phyloP scores from a whole-genome alignment of 441 rosid species.

The Capsella rubella region DNA sequence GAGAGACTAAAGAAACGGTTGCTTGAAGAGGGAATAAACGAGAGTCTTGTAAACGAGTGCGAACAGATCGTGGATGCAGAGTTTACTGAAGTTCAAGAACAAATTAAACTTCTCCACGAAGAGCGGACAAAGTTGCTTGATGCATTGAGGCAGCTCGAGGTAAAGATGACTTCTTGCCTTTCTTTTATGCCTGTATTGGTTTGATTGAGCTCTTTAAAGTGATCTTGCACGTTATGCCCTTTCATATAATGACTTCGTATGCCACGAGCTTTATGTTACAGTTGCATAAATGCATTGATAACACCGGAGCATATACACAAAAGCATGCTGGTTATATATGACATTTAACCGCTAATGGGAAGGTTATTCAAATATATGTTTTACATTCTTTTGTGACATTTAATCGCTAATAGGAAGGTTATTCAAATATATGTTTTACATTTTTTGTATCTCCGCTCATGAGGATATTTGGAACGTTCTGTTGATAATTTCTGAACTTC shows the following conservation, averaged over 20 bases:
- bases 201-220: constrained; percentile 28
- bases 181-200: constrained; percentile 7
- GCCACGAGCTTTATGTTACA: not conserved
- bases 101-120: constrained; percentile 67
- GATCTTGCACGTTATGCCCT: constrained; percentile 21
- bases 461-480: not conserved
- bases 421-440: too few relatives aligned
- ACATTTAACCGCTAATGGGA: not conserved
- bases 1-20: constrained; percentile 71
- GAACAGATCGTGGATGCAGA: constrained; percentile 91
- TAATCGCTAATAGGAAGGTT: too few relatives aligned
- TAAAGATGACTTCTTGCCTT: constrained; percentile 41
- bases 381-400: not conserved
- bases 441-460: not conserved
- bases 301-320: constrained; percentile 19
- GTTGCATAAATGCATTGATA: not conserved
- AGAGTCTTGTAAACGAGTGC: constrained; percentile 78
- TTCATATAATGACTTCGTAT: not conserved
- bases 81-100: constrained; percentile 69
- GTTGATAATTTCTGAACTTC: constrained; percentile 19
- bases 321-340: constrained; percentile 15
- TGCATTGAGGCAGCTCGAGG: constrained; percentile 87
- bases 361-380: not conserved
- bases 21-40: constrained; percentile 67
- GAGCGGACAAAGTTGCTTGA: constrained; percentile 77